Percentiles rank a stretch among this genome's conserved stretches.
phyloP scores from a whole-genome alignment of 441 rosid genomes.

The Populus hybrid region DNA sequence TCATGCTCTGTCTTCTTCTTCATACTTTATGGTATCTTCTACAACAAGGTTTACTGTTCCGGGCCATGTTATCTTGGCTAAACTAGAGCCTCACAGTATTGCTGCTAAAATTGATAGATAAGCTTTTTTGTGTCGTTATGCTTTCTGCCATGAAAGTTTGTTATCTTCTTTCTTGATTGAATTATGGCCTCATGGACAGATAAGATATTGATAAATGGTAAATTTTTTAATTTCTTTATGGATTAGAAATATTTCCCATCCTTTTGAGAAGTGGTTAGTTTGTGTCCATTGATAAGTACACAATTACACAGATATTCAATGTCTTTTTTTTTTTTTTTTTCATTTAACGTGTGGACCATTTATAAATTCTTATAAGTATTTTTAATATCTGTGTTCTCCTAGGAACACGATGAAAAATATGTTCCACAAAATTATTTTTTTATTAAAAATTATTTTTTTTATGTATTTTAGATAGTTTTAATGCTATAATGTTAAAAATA shows the following conservation, averaged over 20 bases:
- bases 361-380: not conserved
- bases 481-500: too few relatives aligned
- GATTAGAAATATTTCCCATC: not conserved
- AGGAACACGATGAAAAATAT: too few relatives aligned
- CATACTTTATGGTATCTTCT: conserved; percentile 22
- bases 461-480: too few relatives aligned
- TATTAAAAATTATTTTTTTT: too few relatives aligned
- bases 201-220: not conserved
- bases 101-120: not conserved
- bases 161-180: too few relatives aligned
- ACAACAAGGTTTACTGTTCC: not conserved
- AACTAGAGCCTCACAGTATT: conserved; percentile 10
- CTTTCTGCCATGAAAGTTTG: not conserved
- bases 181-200: too few relatives aligned
- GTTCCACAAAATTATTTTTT: too few relatives aligned
- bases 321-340: not conserved
- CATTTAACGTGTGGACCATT: not conserved
- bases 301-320: not conserved
- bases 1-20: conserved; percentile 30
- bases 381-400: too few relatives aligned
- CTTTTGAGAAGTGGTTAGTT: not conserved
- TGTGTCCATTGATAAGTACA: too few relatives aligned
- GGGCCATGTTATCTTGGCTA: conserved; percentile 14
- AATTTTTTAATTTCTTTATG: not conserved
- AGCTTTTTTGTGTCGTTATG: not conserved